Base-by-base conservation (phyloP, 176 grass and related monocot species). In the Cenchrus fungigraminus region DNA sequence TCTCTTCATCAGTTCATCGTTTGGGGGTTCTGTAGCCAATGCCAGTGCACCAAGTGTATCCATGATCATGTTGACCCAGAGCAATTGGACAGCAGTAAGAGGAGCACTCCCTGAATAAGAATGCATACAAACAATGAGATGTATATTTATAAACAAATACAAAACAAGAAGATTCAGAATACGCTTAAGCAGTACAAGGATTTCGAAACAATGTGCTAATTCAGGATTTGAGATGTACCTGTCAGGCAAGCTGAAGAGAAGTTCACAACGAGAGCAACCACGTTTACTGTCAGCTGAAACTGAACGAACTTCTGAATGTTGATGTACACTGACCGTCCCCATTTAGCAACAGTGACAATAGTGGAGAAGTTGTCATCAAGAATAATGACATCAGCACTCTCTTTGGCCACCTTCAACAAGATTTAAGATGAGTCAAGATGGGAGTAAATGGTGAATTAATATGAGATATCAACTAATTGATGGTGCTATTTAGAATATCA, bases 41-140 rank as follows among this genome's bases (percentile, higher is more conserved):
- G 97, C 97, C 68, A 98, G 79, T 67, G 97, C 97, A 62, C 97
- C 97, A 74, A 98, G 88, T 79, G 97, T 98, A 79, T 98, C 97
- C 97, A 98, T 98, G 83, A 98, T 96, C 97, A 98, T 96, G 84
- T 98, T 98, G 73, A 98, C 93, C 97, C 97, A 98, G 49, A 98
- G 97, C 79, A 98, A 79, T 80, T 98, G 97, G 8, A 98, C 97
- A 71, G 97, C 97, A 84, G 93, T 96, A 74, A 98, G 91, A 87
- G 97, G 97, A 73, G 97, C 91, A 79, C 91, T 95, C 43, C 97
- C 94, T 99, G 64, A 47, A 69, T 78, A 40, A 45, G 40, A 10
- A 83, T 44, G 19, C 17, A 84, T 11, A 74, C 66, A n/a, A 74
- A 61, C 13, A 71, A 40, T 68, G 47, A 88, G 59, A 40, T 46